phyloP scores from a whole-genome alignment of 306 rosid species.

The Castanea sativa region DNA sequence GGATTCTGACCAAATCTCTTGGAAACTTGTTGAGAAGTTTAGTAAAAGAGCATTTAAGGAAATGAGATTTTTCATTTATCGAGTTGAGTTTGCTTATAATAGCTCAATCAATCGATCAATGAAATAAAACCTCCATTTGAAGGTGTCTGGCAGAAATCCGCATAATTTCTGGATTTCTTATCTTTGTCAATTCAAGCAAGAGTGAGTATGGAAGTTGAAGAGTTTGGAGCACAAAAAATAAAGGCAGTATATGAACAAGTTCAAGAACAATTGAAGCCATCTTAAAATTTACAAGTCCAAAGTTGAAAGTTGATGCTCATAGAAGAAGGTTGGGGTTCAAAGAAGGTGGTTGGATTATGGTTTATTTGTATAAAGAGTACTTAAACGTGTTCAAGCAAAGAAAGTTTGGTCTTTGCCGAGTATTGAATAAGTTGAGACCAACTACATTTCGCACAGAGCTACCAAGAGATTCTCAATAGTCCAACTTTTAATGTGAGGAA shows the following conservation, averaged over 20 bases:
- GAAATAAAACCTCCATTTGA: neutral
- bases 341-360: neutral
- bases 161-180: neutral
- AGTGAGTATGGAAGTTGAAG: neutral
- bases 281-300: neutral
- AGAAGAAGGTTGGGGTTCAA: neutral
- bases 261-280: neutral
- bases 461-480: neutral
- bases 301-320: neutral
- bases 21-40: neutral
- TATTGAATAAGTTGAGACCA: neutral
- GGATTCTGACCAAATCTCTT: slow-evolving; percentile 57
- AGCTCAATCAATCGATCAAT: neutral
- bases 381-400: neutral
- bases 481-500: neutral
- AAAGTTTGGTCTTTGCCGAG: neutral
- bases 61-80: neutral
- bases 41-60: neutral
- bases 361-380: too few species aligned
- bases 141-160: neutral
- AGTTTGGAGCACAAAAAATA: neutral
- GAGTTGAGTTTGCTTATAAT: neutral
- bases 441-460: neutral
- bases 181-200: neutral
- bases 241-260: neutral